phyloP scores from a whole-genome alignment of 495 filamentous ascomycete species.

The Annulohypoxylon moriforme region DNA sequence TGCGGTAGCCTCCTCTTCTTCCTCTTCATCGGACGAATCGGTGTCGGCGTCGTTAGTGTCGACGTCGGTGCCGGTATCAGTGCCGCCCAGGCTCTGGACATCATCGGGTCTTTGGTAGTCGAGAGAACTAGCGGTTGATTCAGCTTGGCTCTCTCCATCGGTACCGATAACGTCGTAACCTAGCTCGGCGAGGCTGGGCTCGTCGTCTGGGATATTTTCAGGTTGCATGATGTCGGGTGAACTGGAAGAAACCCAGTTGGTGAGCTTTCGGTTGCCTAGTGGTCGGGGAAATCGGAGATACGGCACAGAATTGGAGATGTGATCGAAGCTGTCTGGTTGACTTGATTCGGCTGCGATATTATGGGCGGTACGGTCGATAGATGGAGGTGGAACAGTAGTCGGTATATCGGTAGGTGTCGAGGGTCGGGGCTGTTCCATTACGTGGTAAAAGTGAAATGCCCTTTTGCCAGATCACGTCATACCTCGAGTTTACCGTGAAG shows the following conservation, averaged over 20 bases:
- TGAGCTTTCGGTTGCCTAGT: conserved; percentile 59
- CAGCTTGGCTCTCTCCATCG: conserved; percentile 61
- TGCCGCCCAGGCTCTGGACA: conserved; percentile 65
- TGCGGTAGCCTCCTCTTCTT: conserved; percentile 50
- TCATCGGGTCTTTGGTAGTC: conserved; percentile 61
- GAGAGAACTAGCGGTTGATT: conserved; percentile 59
- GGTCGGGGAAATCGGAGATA: conserved; percentile 63
- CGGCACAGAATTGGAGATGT: conserved; percentile 50
- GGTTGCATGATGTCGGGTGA: conserved; percentile 62
- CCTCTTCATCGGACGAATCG: conserved; percentile 53
- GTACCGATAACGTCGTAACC: conserved; percentile 67
- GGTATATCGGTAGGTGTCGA: conserved; percentile 43
- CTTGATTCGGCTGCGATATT: conserved; percentile 29
- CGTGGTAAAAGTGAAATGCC: conserved; percentile 51
- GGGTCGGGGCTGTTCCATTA: conserved; percentile 57
- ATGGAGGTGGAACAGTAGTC: conserved; percentile 40
- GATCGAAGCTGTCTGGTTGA: conserved; percentile 19
- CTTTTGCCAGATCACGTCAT: conserved; percentile 52
- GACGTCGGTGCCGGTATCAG: conserved; percentile 57
- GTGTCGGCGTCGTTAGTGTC: conserved; percentile 49
- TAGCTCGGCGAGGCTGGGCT: conserved; percentile 64
- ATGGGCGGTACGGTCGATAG: conserved; percentile 24
- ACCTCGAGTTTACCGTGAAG: conserved; percentile 44
- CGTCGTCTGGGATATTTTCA: conserved; percentile 53
- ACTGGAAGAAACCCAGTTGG: conserved; percentile 63